These are phyloP conservation scores for Pseudisothecium myosuroides DNA, from an alignment of 225 moss, liverwort and hornwort species.

Conservation along the genomic window DNA sequence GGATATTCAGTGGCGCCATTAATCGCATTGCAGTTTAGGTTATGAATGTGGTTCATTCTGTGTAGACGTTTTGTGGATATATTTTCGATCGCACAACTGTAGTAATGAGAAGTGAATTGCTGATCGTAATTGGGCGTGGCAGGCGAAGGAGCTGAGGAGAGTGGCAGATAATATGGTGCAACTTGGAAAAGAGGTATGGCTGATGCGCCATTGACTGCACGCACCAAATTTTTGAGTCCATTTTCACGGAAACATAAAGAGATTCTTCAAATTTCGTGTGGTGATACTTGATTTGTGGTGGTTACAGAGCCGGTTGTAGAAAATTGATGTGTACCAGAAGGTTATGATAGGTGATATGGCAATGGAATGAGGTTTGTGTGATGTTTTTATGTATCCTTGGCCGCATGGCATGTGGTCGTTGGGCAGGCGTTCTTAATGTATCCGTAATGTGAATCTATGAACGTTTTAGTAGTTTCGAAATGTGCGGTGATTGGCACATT, in stretches of 20 bases:
- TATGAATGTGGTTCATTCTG: not conserved
- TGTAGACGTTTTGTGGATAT: not conserved
- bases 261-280: not conserved
- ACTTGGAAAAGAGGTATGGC: slow-evolving; percentile 77
- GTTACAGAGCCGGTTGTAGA: not conserved
- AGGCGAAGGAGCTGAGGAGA: slow-evolving; percentile 96
- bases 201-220: not conserved
- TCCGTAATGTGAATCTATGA: not conserved
- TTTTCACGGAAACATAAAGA: not conserved
- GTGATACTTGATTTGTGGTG: not conserved
- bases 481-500: not conserved
- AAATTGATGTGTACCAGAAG: not conserved
- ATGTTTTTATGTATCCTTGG: not conserved
- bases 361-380: not conserved
- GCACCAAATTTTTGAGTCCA: not conserved
- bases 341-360: not conserved
- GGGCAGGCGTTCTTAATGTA: not conserved
- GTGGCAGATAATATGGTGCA: slow-evolving; percentile 98
- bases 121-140: not conserved
- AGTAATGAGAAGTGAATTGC: not conserved
- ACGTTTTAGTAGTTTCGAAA: not conserved
- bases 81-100: not conserved
- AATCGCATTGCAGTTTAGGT: not conserved
- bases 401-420: not conserved
- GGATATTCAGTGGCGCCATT: not conserved